A percentile compares a stretch with the other conserved stretches of the same genome.
phyloP scores from a whole-genome alignment of 1,139 yeast species.

The Diutina neorugosa region DNA sequence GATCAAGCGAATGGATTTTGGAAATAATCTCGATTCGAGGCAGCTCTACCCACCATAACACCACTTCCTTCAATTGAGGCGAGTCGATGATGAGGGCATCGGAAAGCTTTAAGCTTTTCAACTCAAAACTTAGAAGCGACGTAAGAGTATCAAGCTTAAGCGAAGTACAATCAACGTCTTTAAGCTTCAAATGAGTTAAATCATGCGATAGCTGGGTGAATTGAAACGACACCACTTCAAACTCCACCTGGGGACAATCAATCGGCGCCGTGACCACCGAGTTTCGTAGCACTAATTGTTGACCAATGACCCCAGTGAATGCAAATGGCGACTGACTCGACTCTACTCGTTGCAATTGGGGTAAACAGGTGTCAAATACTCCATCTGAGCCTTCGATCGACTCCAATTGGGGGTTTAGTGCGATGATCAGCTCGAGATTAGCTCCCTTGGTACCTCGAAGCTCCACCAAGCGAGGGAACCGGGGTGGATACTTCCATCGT shows the following conservation, averaged over 20 bases:
- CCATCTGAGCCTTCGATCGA: neutral
- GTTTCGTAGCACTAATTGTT: neutral
- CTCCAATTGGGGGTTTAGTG: neutral
- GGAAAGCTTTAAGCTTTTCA: neutral
- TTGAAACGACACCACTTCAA: neutral
- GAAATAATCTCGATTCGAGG: neutral
- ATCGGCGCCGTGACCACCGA: neutral
- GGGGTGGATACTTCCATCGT: neutral
- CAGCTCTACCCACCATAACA: neutral
- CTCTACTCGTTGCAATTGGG: neutral
- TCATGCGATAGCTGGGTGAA: neutral
- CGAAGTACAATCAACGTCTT: neutral
- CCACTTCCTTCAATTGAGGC: neutral
- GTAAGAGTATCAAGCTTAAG: neutral
- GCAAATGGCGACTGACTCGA: neutral
- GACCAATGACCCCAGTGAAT: neutral
- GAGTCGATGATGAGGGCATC: neutral
- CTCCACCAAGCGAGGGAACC: neutral
- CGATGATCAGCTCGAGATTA: neutral
- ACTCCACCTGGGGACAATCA: neutral
- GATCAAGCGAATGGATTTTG: neutral
- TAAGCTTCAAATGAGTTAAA: neutral
- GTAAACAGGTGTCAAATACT: neutral
- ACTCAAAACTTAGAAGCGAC: neutral
- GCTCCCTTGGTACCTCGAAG: neutral